Evolutionary conservation across 2,329 filamentous ascomycete genomes (phyloP).

Genomic region (Metarhizium album): DNA sequence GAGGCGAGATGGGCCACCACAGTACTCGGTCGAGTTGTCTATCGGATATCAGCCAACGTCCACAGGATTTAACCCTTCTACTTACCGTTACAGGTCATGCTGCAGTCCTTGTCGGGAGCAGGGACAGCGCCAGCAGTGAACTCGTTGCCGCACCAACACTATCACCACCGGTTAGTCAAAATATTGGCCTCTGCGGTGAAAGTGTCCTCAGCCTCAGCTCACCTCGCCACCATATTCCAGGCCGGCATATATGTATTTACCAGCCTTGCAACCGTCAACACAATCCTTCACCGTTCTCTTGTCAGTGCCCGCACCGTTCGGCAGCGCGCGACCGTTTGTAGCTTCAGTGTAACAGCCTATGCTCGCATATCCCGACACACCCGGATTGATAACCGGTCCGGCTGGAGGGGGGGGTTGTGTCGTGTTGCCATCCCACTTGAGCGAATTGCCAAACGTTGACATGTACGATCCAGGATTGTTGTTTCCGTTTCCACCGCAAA

Average conservation of each 20-base stretch:
- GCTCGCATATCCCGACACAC: constrained; percentile 23
- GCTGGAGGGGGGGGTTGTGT: constrained; percentile 12
- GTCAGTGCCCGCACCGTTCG: constrained; percentile 13
- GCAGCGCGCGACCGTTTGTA: constrained; percentile 20
- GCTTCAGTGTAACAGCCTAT: constrained; percentile 29
- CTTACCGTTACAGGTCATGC: constrained; percentile 23
- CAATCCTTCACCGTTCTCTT: constrained; percentile 23
- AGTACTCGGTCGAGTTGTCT: constrained; percentile 25
- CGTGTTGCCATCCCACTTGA: constrained; percentile 18
- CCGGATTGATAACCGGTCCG: constrained; percentile 26
- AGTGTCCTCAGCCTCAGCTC: constrained; percentile 6
- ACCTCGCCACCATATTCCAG: constrained; percentile 29
- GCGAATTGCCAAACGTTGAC: constrained; percentile 34
- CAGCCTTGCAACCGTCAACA: constrained; percentile 20
- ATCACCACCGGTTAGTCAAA: background rate
- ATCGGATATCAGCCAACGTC: constrained; percentile 1
- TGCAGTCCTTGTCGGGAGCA: constrained; percentile 21
- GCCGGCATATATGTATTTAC: constrained; percentile 21
- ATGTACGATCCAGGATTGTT: constrained; percentile 29
- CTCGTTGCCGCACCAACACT: constrained; percentile 27
- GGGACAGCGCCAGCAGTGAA: constrained; percentile 18
- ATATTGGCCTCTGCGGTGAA: too few relatives aligned
- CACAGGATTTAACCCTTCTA: background rate
- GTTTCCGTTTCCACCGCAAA: constrained; percentile 41
- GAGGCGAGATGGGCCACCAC: constrained; percentile 23